phyloP scores from a whole-genome alignment of 2,329 filamentous ascomycete species.

The Elsinoe necatrix region DNA sequence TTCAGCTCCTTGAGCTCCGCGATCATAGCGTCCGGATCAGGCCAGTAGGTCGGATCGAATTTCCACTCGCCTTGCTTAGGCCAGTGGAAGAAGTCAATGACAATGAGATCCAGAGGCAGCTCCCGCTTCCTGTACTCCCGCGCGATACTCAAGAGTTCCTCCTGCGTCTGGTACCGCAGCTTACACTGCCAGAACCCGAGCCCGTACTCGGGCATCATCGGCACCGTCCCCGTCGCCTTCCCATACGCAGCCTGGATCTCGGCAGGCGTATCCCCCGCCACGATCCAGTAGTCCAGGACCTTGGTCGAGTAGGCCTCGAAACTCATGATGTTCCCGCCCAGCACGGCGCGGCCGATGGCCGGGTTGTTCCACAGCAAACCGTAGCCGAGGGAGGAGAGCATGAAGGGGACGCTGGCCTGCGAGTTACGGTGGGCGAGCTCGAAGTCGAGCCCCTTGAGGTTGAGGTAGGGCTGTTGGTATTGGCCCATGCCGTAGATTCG shows the following conservation, averaged over 20 bases:
- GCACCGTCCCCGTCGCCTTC: conserved; percentile 49
- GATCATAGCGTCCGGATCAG: conserved; percentile 59
- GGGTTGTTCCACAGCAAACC: conserved; percentile 62
- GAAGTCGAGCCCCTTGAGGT: conserved; percentile 54
- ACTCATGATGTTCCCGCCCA: conserved; percentile 53
- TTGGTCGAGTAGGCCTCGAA: conserved; percentile 54
- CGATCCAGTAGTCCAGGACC: conserved; percentile 56
- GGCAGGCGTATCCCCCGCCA: conserved; percentile 47
- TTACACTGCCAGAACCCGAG: conserved; percentile 64
- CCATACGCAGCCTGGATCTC: conserved; percentile 52
- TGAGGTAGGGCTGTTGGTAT: conserved; percentile 56
- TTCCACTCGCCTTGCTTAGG: conserved; percentile 58
- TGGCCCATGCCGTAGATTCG: conserved; percentile 63
- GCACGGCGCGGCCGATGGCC: conserved; percentile 50
- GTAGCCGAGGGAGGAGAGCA: conserved; percentile 52
- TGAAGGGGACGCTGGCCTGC: conserved; percentile 57
- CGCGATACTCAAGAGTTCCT: conserved; percentile 53
- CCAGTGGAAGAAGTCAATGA: conserved; percentile 63
- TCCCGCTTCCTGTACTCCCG: conserved; percentile 49
- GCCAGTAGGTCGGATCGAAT: conserved; percentile 57
- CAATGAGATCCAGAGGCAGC: conserved; percentile 56
- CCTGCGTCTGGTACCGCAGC: conserved; percentile 56
- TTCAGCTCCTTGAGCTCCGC: conserved; percentile 49
- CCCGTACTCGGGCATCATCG: conserved; percentile 61
- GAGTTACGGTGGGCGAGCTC: conserved; percentile 60